A percentile compares a stretch with the other conserved stretches of the same genome.
These are phyloP conservation scores for Adansonia gregorii DNA, from an alignment of 441 rosid genomes.

Conservation along the genomic window DNA sequence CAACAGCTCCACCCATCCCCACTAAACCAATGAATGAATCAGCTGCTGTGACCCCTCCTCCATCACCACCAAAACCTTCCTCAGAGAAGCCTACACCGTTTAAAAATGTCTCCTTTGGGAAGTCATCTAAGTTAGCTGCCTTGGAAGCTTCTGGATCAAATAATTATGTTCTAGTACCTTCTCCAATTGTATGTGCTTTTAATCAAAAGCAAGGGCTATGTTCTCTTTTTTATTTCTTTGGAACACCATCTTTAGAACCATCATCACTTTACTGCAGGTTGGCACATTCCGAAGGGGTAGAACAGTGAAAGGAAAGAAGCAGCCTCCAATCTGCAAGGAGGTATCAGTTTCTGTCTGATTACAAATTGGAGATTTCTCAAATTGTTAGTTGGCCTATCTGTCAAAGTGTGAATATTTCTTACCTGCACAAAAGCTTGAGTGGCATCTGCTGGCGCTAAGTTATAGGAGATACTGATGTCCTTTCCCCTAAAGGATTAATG, in stretches of 20 bases:
- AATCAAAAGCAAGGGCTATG: background rate
- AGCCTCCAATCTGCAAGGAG: slow-evolving; percentile 73
- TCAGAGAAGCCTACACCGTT: slow-evolving; percentile 65
- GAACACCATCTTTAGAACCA: background rate
- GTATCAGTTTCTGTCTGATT: slow-evolving; percentile 37
- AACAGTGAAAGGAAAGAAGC: slow-evolving; percentile 74
- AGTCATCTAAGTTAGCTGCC: slow-evolving; percentile 71
- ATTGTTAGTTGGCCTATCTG: too few species aligned
- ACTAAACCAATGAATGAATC: slow-evolving; percentile 66
- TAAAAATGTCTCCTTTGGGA: slow-evolving; percentile 59
- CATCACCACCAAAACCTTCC: slow-evolving; percentile 52
- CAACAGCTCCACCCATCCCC: slow-evolving; percentile 68
- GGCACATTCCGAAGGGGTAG: slow-evolving; percentile 83
- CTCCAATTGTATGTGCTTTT: slow-evolving; percentile 62
- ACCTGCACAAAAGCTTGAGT: background rate
- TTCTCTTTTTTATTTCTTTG: slow-evolving; percentile 14
- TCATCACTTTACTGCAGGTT: slow-evolving; percentile 47
- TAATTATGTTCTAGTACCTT: slow-evolving; percentile 70
- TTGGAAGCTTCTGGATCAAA: slow-evolving; percentile 78
- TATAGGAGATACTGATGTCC: too few species aligned
- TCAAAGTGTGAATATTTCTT: background rate
- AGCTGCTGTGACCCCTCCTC: slow-evolving; percentile 43
- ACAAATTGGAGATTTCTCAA: too few species aligned
- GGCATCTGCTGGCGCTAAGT: too few species aligned
- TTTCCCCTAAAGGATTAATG: too few species aligned